Percentiles rank a stretch among this genome's conserved stretches.
Evolutionary conservation across 2,329 filamentous ascomycete genomes (phyloP).

Genomic region (Cercospora zeae-maydis): DNA sequence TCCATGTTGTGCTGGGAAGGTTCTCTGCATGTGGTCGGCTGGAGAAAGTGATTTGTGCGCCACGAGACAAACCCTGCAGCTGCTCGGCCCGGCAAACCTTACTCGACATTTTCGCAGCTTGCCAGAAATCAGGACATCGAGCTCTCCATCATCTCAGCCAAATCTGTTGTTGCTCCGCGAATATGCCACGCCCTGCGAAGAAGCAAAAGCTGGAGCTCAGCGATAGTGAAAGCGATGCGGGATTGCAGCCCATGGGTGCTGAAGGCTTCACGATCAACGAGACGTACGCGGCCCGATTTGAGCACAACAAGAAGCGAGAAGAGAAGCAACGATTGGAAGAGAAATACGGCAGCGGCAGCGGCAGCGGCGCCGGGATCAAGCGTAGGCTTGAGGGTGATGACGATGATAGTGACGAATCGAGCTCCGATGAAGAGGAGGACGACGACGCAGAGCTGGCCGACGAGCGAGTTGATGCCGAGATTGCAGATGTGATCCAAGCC

Average conservation of each 20-base stretch:
- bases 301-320: conserved; percentile 96
- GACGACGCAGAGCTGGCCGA: conserved; percentile 86
- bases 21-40: neutral
- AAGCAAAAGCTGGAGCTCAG: conserved; percentile 34
- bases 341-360: conserved; percentile 64
- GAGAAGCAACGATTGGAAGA: conserved; percentile 81
- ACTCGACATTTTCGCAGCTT: conserved; percentile 2
- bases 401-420: conserved; percentile 60
- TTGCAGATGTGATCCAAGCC: conserved; percentile 79
- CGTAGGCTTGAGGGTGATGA: conserved; percentile 44
- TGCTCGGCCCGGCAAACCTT: conserved; percentile 4
- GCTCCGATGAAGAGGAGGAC: conserved; percentile 75
- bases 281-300: conserved; percentile 83
- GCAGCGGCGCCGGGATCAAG: conserved; percentile 13
- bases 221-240: conserved; percentile 26
- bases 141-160: neutral
- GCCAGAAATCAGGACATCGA: neutral
- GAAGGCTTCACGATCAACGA: conserved; percentile 74
- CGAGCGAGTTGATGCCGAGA: conserved; percentile 78
- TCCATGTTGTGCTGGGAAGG: conserved; percentile 11
- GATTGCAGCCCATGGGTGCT: conserved; percentile 23
- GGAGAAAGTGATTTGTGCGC: neutral
- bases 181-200: conserved; percentile 30
- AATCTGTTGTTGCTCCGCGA: neutral
- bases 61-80: conserved; percentile 1